These are phyloP conservation scores for Naematelia aurantialba DNA, from an alignment of 768 basidiomycete genomes.

Conservation along the genomic window DNA sequence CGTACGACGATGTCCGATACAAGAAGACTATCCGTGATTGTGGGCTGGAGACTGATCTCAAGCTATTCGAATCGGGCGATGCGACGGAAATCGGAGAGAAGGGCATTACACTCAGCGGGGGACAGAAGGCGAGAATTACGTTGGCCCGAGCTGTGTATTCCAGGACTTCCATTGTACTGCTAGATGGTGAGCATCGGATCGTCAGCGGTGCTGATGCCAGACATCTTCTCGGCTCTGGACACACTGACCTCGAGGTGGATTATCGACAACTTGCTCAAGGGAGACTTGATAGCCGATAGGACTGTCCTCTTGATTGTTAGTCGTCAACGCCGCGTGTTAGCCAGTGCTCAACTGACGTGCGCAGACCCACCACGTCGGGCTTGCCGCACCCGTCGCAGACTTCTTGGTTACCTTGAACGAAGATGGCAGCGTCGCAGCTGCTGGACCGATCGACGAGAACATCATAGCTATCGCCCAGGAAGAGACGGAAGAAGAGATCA, in stretches of 20 bases:
- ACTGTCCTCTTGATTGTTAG: slow-evolving; percentile 59
- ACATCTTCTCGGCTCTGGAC: slow-evolving; percentile 66
- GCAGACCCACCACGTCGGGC: slow-evolving; percentile 50
- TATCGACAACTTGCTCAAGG: slow-evolving; percentile 55
- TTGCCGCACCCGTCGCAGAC: slow-evolving; percentile 48
- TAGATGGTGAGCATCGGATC: slow-evolving; percentile 54
- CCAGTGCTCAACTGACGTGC: neutral
- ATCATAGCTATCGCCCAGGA: slow-evolving; percentile 24
- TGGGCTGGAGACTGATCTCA: slow-evolving; percentile 55
- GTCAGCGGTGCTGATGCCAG: slow-evolving; percentile 40
- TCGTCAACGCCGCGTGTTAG: neutral
- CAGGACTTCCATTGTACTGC: slow-evolving; percentile 60
- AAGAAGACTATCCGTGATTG: slow-evolving; percentile 50
- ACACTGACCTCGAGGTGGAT: slow-evolving; percentile 59
- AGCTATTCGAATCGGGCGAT: slow-evolving; percentile 61
- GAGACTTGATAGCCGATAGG: slow-evolving; percentile 56
- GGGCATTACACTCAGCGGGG: slow-evolving; percentile 59
- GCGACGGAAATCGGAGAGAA: slow-evolving; percentile 70
- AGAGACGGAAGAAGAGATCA: slow-evolving; percentile 30
- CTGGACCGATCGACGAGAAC: slow-evolving; percentile 40
- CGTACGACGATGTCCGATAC: slow-evolving; percentile 54
- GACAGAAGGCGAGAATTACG: slow-evolving; percentile 61
- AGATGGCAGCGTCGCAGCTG: slow-evolving; percentile 38
- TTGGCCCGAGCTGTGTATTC: slow-evolving; percentile 63
- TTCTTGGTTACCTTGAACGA: slow-evolving; percentile 44